Conservation (phyloP, 305 asterid genomes). For the Fraxinus velutina region DNA sequence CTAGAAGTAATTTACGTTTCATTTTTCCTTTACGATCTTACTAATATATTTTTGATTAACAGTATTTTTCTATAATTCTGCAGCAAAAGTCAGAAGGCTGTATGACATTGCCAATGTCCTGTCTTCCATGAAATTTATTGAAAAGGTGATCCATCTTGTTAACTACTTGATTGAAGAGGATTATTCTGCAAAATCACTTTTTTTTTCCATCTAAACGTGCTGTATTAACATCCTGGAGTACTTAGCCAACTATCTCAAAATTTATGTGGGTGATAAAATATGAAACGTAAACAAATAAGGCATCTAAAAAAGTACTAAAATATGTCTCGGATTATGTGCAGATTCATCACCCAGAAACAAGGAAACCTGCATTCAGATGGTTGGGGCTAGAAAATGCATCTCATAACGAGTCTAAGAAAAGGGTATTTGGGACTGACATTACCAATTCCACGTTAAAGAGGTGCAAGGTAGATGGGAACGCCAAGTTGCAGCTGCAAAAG, state of each 20-base stretch:
- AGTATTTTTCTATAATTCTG: constrained; percentile 22
- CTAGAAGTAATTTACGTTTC: constrained; percentile 58
- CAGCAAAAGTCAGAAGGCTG: constrained; percentile 90
- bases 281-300: neutral
- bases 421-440: constrained; percentile 81
- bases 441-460: constrained; percentile 66
- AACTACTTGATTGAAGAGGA: neutral
- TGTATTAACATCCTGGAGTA: neutral
- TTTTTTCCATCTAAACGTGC: neutral
- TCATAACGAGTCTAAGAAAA: constrained; percentile 53
- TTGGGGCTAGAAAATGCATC: constrained; percentile 54
- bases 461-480: constrained; percentile 40
- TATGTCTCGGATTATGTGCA: constrained; percentile 31
- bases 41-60: constrained; percentile 15
- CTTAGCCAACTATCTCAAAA: neutral
- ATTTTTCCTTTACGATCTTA: neutral
- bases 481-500: constrained; percentile 36
- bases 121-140: constrained; percentile 88
- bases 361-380: constrained; percentile 97
- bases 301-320: neutral
- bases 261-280: neutral
- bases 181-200: neutral
- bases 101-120: constrained; percentile 93
- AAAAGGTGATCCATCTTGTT: constrained; percentile 53
- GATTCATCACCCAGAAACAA: constrained; percentile 89